Evolutionary conservation across 2,329 filamentous ascomycete species (phyloP), one percentile per base, ranked within the genome.

Genomic region (Penicillium sp.): DNA sequence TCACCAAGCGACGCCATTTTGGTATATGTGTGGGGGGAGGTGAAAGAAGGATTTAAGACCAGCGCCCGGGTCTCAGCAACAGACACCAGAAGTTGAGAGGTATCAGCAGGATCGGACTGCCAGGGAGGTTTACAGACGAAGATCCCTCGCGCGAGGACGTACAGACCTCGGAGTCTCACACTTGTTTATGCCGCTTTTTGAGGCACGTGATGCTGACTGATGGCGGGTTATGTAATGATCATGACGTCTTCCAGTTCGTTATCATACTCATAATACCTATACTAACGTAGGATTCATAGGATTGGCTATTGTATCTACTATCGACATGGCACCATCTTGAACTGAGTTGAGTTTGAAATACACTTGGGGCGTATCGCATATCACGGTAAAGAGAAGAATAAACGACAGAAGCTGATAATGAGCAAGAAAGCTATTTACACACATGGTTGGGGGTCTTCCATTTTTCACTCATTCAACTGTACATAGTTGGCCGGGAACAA

Each of bases 1-100:
- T 99, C 95, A 73, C 95, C 93, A 70, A 99, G 88, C 72, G 93
- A 88, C 74, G 95, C 90, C 95, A 98, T 99, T 39, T 27, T 54
- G n/a, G 21, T 37, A 45, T 25, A 44, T 33, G 42, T 35, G 26
- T 33, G 23, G 33, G 3, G 13, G 19, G 27, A 39, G n/a, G 35
- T 8, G 14, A 13, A 25, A 50, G 37, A 35, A 54, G 19, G 25
- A 33, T 29, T 43, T 7, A 37, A 37, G 31, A 35, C 44, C 46
- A 26, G 49, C 26, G 7, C 51, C 51, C 51, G 47, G 48, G 52
- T 44, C 33, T 37, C 49, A 57, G 42, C 44, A 33, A 26, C 4
- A 25, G 19, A 42, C 4, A 27, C 43, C 14, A 19, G 21, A 25
- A 23, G 51, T 48, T 35, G 31, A 21, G 35, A 31, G 42, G 43